phyloP scores from a whole-genome alignment of 495 filamentous ascomycete species.

The Massariosphaeria phaeospora region DNA sequence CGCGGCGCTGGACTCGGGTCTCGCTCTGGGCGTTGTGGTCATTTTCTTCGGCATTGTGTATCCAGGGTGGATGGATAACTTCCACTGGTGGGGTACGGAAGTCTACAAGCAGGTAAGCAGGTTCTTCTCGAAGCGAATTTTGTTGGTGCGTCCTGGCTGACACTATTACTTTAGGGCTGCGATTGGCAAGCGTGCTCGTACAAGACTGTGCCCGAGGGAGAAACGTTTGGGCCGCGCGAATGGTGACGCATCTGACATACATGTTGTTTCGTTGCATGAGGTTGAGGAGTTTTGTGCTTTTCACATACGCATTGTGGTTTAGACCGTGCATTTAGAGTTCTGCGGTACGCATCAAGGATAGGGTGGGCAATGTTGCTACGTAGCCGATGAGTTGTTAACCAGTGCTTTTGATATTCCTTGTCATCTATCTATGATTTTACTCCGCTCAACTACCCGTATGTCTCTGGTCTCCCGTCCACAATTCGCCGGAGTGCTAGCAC shows the following conservation, averaged over 20 bases:
- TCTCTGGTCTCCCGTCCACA: no score
- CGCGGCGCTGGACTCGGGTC: constrained; percentile 74
- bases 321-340: no score
- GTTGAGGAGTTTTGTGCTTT: no score
- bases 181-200: constrained; percentile 38
- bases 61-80: constrained; percentile 53
- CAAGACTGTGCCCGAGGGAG: constrained; percentile 23
- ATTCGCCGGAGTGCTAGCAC: no score
- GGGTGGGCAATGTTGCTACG: no score
- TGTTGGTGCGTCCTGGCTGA: not conserved
- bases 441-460: no score
- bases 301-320: no score
- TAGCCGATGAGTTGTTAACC: no score
- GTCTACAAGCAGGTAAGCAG: constrained; percentile 36
- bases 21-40: constrained; percentile 72
- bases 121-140: not conserved
- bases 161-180: constrained; percentile 26
- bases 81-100: constrained; percentile 40
- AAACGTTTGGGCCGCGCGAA: constrained; percentile 30
- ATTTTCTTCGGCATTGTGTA: constrained; percentile 81
- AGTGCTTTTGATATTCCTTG: no score
- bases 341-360: no score
- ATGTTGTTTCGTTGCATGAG: no score
- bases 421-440: no score
- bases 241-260: constrained; percentile 29